phyloP scores from a whole-genome alignment of 805 yeast species.

The Metschnikowia arizonensis region DNA sequence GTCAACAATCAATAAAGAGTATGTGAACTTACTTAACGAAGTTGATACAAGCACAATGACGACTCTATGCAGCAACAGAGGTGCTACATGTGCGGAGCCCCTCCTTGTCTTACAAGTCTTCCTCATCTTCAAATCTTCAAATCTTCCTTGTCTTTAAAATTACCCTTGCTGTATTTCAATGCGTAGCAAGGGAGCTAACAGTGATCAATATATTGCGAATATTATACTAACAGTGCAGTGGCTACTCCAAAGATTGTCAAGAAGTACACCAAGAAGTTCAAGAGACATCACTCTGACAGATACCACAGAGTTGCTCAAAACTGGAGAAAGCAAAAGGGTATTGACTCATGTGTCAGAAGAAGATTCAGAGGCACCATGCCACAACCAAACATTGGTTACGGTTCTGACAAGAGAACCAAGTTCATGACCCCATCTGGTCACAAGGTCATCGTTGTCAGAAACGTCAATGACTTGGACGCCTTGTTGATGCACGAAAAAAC shows the following conservation, averaged over 20 bases:
- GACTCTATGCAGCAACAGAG: background rate
- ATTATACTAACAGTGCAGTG: conserved; percentile 46
- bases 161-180: too few species aligned
- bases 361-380: conserved; percentile 98
- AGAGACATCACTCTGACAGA: conserved; percentile 99
- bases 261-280: conserved; percentile 98
- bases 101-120: background rate
- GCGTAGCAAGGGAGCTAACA: too few species aligned
- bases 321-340: conserved; percentile 99
- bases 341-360: conserved; percentile 99
- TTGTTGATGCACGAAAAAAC: conserved; percentile 95
- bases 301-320: conserved; percentile 96
- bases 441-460: conserved; percentile 92
- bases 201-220: background rate
- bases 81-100: background rate
- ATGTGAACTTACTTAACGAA: conserved; percentile 11
- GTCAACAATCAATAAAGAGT: conserved; percentile 21
- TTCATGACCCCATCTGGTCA: conserved; percentile 96
- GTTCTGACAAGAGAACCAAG: conserved; percentile 98
- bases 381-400: conserved; percentile 99
- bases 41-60: background rate
- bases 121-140: background rate
- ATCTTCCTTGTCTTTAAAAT: too few species aligned
- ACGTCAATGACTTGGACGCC: conserved; percentile 90
- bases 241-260: conserved; percentile 99